A percentile compares a stretch with the other conserved stretches of the same genome.
These are phyloP conservation scores for Madurella mycetomatis DNA, from an alignment of 2,329 filamentous ascomycete genomes.

Conservation along the genomic window DNA sequence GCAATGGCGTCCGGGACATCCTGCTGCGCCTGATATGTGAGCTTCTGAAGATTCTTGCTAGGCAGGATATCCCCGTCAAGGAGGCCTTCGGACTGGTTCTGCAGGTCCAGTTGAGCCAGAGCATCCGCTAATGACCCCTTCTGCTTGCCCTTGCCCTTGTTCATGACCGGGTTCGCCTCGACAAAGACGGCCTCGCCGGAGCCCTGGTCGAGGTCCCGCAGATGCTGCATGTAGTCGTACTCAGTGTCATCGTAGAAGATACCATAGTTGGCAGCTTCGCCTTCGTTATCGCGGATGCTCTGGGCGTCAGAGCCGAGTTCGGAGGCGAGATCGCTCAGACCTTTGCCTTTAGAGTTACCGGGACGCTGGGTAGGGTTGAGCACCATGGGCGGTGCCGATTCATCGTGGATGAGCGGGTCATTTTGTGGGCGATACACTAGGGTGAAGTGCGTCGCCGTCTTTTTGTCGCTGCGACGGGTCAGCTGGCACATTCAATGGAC, in stretches of 20 bases:
- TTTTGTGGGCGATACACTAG: constrained; percentile 95
- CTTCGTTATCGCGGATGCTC: constrained; percentile 79
- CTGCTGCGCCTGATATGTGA: constrained; percentile 89
- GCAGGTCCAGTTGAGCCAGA: constrained; percentile 57
- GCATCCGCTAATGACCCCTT: constrained; percentile 78
- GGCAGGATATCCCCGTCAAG: constrained; percentile 72
- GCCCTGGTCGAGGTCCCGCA: constrained; percentile 77
- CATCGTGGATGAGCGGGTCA: constrained; percentile 94
- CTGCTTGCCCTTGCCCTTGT: constrained; percentile 67
- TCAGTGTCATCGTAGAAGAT: constrained; percentile 92
- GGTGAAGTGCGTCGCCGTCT: constrained; percentile 85
- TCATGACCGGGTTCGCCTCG: constrained; percentile 59
- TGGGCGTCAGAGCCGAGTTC: constrained; percentile 67
- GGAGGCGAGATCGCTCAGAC: constrained; percentile 68
- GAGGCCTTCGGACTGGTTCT: constrained; percentile 52
- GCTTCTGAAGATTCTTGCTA: constrained; percentile 70
- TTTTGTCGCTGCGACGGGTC: constrained; percentile 62
- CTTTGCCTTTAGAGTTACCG: constrained; percentile 54
- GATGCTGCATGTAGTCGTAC: constrained; percentile 99
- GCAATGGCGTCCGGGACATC: constrained; percentile 85
- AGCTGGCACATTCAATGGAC: not conserved
- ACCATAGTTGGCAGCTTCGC: constrained; percentile 90
- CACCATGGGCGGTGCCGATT: constrained; percentile 82
- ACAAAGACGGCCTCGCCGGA: constrained; percentile 78
- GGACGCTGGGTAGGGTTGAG: constrained; percentile 62